Base-by-base conservation (phyloP, 2,329 filamentous ascomycete genomes). In the Taxawa tesnikishii region DNA sequence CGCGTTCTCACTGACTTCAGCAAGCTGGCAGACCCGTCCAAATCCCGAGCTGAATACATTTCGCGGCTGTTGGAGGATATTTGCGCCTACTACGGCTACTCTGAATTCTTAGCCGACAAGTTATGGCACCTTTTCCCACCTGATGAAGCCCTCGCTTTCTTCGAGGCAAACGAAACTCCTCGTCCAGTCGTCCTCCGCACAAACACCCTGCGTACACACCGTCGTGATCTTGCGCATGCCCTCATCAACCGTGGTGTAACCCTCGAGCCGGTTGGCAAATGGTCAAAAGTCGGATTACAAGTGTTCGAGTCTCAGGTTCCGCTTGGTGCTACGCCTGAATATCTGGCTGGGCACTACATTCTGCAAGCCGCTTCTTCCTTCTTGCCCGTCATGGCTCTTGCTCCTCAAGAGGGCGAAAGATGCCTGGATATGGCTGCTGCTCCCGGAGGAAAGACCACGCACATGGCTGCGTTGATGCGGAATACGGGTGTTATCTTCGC, bases 261-360 rank as follows among this genome's bases (percentile, higher is more conserved):
- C 10, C 73, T 98, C 24, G 88, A 98, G 59, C 90, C 90, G 2
- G 84, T 98, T 12, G 90, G 90, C 39, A 96, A 96, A 59, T 98
- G 90, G 90, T 90, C 82, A 45, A 98, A 98, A 64, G 85, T 98
- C 41, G 90, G 90, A 29, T 71, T 98, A 25, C 90, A 98, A 57
- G 75, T 98, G 38, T 98, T 98, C 55, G 90, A 98, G 58, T 83
- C 81, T 36, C 79, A 77, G 34, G 76, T 82, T 0, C 84, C 85
- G 3, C 72, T 94, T 1, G 87, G 87, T 70, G 90, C 90, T 16
- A 98, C 90, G 1, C 90, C 90, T 7, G 90, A 98, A 59, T 98
- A 98, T 57, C 74, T 98, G 9, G 87, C 88, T 11, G 90, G 90
- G 12, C 85, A 98, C 58, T 98, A 98, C 63, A 96, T 98, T 47